Conservation (phyloP, 108 stramenopile genomes). For the Cyclotella cryptica region DNA sequence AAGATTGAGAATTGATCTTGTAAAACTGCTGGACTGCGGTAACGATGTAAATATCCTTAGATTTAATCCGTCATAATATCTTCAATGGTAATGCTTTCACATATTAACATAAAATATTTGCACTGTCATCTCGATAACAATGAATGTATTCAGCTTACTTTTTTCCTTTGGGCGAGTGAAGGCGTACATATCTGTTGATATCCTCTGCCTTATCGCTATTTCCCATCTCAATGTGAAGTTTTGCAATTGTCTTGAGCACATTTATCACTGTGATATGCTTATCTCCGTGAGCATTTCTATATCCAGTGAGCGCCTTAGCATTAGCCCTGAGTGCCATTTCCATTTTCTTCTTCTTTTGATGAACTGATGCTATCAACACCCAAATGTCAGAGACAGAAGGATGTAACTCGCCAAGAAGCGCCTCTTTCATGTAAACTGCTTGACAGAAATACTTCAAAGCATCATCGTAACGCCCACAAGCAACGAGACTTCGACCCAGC, state of each 20-base stretch:
- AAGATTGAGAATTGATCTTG: neutral
- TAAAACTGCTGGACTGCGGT: too few relatives aligned
- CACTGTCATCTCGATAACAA: too few relatives aligned
- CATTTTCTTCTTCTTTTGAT: slow-evolving; percentile 31
- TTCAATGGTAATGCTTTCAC: neutral
- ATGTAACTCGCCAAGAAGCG: slow-evolving; percentile 48
- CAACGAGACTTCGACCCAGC: slow-evolving; percentile 24
- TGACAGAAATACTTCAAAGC: slow-evolving; percentile 50
- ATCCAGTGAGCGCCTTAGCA: slow-evolving; percentile 52
- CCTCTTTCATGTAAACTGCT: slow-evolving; percentile 61
- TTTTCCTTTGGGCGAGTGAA: slow-evolving; percentile 26
- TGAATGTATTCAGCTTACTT: neutral
- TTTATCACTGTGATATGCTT: slow-evolving; percentile 41
- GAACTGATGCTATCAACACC: slow-evolving; percentile 42
- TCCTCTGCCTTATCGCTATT: slow-evolving; percentile 49
- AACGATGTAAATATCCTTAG: neutral
- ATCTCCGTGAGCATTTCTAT: slow-evolving; percentile 49
- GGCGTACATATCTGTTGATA: slow-evolving; percentile 41
- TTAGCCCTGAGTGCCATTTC: slow-evolving; percentile 47
- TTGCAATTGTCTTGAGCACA: slow-evolving; percentile 40
- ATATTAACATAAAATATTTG: too few relatives aligned
- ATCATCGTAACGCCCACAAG: slow-evolving; percentile 50
- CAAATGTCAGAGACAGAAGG: slow-evolving; percentile 49
- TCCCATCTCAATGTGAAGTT: slow-evolving; percentile 44
- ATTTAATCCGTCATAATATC: neutral